Conservation (phyloP, 2,329 filamentous ascomycete species). For the Didymella segeticola region DNA sequence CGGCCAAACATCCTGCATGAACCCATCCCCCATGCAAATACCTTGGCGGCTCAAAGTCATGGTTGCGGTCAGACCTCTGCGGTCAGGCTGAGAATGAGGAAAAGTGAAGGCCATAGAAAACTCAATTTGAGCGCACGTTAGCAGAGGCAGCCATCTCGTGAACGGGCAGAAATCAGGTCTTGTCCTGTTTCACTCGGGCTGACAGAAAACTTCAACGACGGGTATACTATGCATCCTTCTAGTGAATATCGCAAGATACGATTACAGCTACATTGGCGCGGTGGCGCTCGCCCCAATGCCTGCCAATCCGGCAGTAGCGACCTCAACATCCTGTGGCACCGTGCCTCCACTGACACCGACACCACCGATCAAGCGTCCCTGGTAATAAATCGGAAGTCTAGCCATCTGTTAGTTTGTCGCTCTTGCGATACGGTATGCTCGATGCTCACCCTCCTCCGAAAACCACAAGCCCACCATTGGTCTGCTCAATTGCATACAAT, state of each 20-base stretch:
- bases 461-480: constrained; percentile 37
- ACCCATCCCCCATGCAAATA: no score
- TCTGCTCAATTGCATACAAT: constrained; percentile 34
- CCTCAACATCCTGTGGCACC: constrained; percentile 35
- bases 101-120: no score
- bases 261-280: neutral
- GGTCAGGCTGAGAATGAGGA: no score
- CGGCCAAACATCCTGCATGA: neutral
- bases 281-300: constrained; percentile 12
- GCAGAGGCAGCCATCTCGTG: no score
- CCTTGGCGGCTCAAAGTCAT: no score
- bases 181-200: no score
- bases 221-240: no score
- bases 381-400: constrained; percentile 33
- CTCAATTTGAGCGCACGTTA: no score
- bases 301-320: constrained; percentile 19
- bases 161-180: no score
- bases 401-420: neutral
- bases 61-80: no score
- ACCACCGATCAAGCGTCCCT: constrained; percentile 35
- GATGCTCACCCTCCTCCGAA: constrained; percentile 35
- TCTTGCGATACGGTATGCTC: neutral
- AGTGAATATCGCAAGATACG: no score
- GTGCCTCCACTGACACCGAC: constrained; percentile 40
- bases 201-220: no score